phyloP scores from a whole-genome alignment of 192 early-diverging fungal genomes.

The Thamnidium elegans region DNA sequence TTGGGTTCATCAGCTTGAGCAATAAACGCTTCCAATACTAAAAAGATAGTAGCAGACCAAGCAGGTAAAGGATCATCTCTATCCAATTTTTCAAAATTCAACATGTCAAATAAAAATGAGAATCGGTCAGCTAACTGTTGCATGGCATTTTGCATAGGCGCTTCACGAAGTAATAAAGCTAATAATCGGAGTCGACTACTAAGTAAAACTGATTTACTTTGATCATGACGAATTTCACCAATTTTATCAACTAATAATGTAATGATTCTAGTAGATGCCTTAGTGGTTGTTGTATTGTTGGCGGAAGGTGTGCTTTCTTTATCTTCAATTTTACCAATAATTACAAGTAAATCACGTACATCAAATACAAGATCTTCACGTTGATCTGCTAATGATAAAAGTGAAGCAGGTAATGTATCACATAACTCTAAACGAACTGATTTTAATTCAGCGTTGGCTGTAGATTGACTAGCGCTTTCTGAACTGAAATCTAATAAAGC shows the following conservation, averaged over 20 bases:
- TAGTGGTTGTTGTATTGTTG: neutral
- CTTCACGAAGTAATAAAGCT: constrained; percentile 60
- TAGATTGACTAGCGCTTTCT: neutral
- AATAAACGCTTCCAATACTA: constrained; percentile 65
- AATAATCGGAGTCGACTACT: constrained; percentile 47
- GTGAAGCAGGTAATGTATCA: constrained; percentile 36
- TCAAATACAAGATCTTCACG: constrained; percentile 64
- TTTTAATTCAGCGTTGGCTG: neutral
- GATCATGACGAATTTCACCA: neutral
- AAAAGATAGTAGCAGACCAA: constrained; percentile 58
- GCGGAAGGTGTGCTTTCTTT: neutral
- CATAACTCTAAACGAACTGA: constrained; percentile 41
- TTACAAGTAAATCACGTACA: constrained; percentile 61
- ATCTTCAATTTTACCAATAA: constrained; percentile 49
- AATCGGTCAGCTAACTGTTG: constrained; percentile 25
- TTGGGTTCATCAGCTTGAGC: constrained; percentile 63
- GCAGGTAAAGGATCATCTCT: constrained; percentile 27
- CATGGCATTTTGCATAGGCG: constrained; percentile 46
- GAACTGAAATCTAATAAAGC: no score
- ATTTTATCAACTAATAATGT: neutral
- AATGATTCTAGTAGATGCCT: neutral
- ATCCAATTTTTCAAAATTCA: constrained; percentile 13
- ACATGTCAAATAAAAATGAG: constrained; percentile 21
- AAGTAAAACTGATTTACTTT: constrained; percentile 1
- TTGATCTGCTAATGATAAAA: constrained; percentile 48